Evolutionary conservation across 2,329 filamentous ascomycete genomes (phyloP), one percentile per base, ranked within the genome.

Genomic region (Tricladium varicosporioides): DNA sequence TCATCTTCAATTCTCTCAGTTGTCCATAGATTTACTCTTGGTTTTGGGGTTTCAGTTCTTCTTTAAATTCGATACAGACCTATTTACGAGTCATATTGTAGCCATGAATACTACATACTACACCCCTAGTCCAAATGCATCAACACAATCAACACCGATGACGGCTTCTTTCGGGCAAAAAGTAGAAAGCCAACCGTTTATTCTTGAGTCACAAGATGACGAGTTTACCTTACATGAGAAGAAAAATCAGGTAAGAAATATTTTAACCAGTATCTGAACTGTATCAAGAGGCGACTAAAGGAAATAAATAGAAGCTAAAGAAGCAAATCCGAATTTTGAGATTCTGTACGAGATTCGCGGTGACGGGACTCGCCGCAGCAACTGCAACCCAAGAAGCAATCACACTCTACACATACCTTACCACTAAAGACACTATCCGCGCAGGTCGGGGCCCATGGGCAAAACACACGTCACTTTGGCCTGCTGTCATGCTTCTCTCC

Each of bases 391-490:
- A 59, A 43, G 61, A 63, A 57, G 51, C 49, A 8, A 22, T 40
- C 16, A 62, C 54, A 14, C 42, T 62, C n/a, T 33, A 16, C 27
- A 56, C 44, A 16, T 63, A 48, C 48, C 31, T 60, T 9, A 32
- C 36, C 4, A 63, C 60, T 2, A 48, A 40, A 13, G 31, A 60
- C 10, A 53, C 40, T 4, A 36, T 46, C 7, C 51, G 54, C 5
- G 54, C 50, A 11, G 54, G 57, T 2, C 57, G 61, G 4, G 58
- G 54, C 14, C 58, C 61, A 15, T 63, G 61, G 58, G 33, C 60
- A 11, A 48, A 60, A 45, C 33, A 62, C n/a, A 50, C 52, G 19
- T 46, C 42, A 11, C 42, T 60, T 5, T 58, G 63, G 60, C 58
- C 62, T 1, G 47, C 59, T 0, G 55, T 64, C 27, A 53, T 64